Percentiles rank a stretch among this genome's conserved stretches.
phyloP scores from a whole-genome alignment of 768 basidiomycete genomes.

The Russula virescens region DNA sequence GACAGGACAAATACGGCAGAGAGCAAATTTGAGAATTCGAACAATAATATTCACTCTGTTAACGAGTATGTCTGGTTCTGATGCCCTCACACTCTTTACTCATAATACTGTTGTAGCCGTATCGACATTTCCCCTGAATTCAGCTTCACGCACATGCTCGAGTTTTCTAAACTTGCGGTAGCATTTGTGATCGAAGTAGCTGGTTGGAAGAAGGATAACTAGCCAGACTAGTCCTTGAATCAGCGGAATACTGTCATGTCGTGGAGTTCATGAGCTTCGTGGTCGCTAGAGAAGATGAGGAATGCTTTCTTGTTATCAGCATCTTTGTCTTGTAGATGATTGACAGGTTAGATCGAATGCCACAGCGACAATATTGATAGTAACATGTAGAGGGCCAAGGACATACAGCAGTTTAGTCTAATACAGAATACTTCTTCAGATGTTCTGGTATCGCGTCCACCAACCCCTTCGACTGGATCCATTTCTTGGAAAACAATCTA shows the following conservation, averaged over 20 bases:
- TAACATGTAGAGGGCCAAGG: too few relatives aligned
- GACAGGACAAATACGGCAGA: constrained; percentile 34
- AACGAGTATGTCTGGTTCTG: constrained; percentile 58
- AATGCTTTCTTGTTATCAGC: neutral
- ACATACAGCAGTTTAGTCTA: constrained; percentile 44
- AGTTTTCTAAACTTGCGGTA: constrained; percentile 50
- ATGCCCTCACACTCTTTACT: constrained; percentile 12
- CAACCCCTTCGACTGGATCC: constrained; percentile 80
- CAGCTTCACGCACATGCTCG: constrained; percentile 83
- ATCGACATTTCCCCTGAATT: constrained; percentile 86
- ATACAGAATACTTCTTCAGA: constrained; percentile 83
- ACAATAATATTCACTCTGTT: constrained; percentile 75
- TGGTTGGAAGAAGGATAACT: constrained; percentile 35
- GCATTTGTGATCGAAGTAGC: constrained; percentile 49
- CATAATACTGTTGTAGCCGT: constrained; percentile 43
- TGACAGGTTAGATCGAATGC: neutral
- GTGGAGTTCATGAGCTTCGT: too few relatives aligned
- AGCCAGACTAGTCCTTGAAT: neutral
- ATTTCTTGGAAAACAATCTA: constrained; percentile 88
- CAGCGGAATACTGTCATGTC: neutral
- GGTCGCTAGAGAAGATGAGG: neutral
- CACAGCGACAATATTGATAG: neutral
- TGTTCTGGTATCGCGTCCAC: constrained; percentile 73
- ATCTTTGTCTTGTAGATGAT: neutral
- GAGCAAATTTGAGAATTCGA: constrained; percentile 69